Percentiles rank a stretch among this genome's conserved stretches.
These are phyloP conservation scores for Davidsoniella neocaledoniae DNA, from an alignment of 2,329 filamentous ascomycete genomes.

Conservation along the genomic window DNA sequence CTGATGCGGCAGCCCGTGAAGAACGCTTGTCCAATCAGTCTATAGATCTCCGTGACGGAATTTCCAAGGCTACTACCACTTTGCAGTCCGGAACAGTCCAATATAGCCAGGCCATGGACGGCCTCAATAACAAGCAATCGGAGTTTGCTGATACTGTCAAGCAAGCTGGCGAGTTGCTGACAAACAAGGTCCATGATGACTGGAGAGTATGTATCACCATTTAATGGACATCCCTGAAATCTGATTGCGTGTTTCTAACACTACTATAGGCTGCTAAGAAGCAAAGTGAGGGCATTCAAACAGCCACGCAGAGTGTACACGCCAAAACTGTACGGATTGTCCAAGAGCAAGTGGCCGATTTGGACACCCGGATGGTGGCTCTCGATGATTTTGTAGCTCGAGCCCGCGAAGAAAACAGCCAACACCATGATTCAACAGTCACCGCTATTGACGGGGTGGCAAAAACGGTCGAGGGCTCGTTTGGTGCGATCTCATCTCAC, in stretches of 20 bases:
- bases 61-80: slow-evolving; percentile 37
- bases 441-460: slow-evolving; percentile 50
- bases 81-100: slow-evolving; percentile 48
- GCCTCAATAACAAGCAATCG: slow-evolving; percentile 54
- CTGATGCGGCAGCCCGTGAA: slow-evolving; percentile 6
- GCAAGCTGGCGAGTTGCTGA: slow-evolving; percentile 59
- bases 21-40: slow-evolving; percentile 7
- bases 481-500: slow-evolving; percentile 51
- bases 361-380: slow-evolving; percentile 74
- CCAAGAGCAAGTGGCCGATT: slow-evolving; percentile 71
- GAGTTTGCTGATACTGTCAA: slow-evolving; percentile 54
- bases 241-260: slow-evolving; percentile 15
- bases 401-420: slow-evolving; percentile 63
- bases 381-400: slow-evolving; percentile 81
- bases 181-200: slow-evolving; percentile 69
- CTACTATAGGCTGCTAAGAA: slow-evolving; percentile 48
- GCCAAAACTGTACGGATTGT: slow-evolving; percentile 81
- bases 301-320: slow-evolving; percentile 72
- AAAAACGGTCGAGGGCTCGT: slow-evolving; percentile 52
- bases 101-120: slow-evolving; percentile 56
- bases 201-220: slow-evolving; percentile 46
- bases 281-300: slow-evolving; percentile 68
- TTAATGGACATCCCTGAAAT: too few species aligned
- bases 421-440: slow-evolving; percentile 54
- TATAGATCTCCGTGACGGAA: neutral